Base-by-base conservation (phyloP, 441 rosid genomes). In the Pelargonium cotyledonis region DNA sequence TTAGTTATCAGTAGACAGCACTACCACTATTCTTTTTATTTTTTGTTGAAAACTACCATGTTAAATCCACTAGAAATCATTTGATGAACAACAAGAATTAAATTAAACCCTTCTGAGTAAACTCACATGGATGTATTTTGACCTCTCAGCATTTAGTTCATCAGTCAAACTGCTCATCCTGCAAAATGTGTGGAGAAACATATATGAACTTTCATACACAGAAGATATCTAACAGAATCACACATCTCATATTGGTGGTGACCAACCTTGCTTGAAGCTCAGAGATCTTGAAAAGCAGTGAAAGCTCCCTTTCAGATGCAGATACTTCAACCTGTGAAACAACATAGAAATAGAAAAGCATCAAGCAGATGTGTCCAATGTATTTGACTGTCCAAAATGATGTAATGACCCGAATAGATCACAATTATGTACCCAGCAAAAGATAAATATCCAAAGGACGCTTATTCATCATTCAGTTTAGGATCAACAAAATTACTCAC, bases 211-310 rank as follows among this genome's bases (percentile, higher is more conserved):
- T 21, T 60, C 35, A 65, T 18, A 43, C 11, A 23, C 41, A 12
- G 26, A n/a, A 53, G 26, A 55, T 6, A 29, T 65, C 62, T 5
- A 55, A 58, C 40, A 51, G 8, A 55, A 69, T 21, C 23, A 76
- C 31, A 69, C 70, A 11, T 40, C 62, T 60, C 31, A 41, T 57
- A 19, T 19, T 64, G 66, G 64, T 63, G 58, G 71, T 68, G 53
- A 75, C 86, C 74, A 65, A 92, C 98, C 92, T 90, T 49, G 95
- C 77, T 64, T 86, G 94, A 71, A 90, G 90, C 74, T 89, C 98
- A 3, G 88, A 68, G 65, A 95, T 87, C 83, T 83, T 83, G 73
- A 72, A 64, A 29, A 85, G 79, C 73, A 95, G 79, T 70, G 79
- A 68, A n/a, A 83, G 83, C 83, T 95, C 99, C 85, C 88, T 89